These are phyloP conservation scores for Stachybotrys echinatus DNA, from an alignment of 2,329 filamentous ascomycete genomes.

Conservation along the genomic window DNA sequence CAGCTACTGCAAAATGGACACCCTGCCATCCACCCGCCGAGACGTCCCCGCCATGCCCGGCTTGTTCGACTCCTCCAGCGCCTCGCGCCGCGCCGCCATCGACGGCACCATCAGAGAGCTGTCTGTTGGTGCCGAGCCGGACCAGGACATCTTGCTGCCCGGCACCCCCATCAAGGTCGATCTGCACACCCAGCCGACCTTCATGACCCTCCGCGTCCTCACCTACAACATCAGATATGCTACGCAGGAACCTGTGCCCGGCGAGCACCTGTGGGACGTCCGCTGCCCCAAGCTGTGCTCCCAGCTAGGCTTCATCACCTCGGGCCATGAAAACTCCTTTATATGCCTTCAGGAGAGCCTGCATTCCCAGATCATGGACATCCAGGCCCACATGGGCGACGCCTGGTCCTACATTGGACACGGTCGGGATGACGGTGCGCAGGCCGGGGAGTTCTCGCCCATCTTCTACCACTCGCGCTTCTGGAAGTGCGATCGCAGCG, in stretches of 20 bases:
- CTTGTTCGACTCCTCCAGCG: background rate
- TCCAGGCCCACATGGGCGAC: constrained; percentile 35
- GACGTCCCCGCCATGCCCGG: background rate
- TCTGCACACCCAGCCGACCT: background rate
- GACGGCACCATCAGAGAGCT: background rate
- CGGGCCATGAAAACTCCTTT: constrained; percentile 40
- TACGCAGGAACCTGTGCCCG: constrained; percentile 37
- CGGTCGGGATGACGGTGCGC: constrained; percentile 52
- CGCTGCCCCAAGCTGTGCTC: constrained; percentile 47
- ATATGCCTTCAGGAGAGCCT: constrained; percentile 65
- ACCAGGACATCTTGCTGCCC: background rate
- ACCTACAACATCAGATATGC: constrained; percentile 63
- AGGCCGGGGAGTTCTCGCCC: constrained; percentile 62
- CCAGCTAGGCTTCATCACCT: constrained; percentile 45
- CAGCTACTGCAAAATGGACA: background rate
- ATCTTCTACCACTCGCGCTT: constrained; percentile 55
- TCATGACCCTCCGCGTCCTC: constrained; percentile 42
- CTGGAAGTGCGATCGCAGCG: constrained; percentile 46
- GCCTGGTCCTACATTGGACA: constrained; percentile 50
- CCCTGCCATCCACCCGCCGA: background rate
- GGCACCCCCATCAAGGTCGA: background rate
- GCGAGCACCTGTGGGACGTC: constrained; percentile 52
- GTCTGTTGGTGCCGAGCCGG: background rate
- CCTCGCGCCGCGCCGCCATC: background rate
- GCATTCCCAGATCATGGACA: constrained; percentile 51